These are phyloP conservation scores for Solanum etuberosum DNA, from an alignment of 257 asterid species.

Conservation along the genomic window DNA sequence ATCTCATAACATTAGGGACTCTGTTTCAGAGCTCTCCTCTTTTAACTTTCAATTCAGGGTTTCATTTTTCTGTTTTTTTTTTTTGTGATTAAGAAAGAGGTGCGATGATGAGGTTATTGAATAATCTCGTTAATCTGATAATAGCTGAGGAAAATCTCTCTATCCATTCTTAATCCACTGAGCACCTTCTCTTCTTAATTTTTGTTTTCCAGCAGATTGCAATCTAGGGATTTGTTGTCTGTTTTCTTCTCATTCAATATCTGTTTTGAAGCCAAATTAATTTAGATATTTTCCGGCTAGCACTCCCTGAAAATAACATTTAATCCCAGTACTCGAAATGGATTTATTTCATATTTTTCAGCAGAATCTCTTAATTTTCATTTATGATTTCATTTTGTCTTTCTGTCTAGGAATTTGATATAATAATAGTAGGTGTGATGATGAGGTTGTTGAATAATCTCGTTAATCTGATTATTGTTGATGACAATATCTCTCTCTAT, in stretches of 20 bases:
- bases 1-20: background rate
- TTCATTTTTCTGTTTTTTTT: background rate
- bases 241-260: too few relatives aligned
- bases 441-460: background rate
- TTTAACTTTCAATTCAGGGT: background rate
- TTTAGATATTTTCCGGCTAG: too few relatives aligned
- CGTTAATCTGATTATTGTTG: background rate
- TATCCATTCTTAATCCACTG: constrained; percentile 20
- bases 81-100: background rate
- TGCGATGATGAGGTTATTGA: background rate
- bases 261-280: too few relatives aligned
- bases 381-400: too few relatives aligned
- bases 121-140: background rate
- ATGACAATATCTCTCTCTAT: background rate
- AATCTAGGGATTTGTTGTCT: background rate
- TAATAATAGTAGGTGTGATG: background rate
- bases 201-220: background rate
- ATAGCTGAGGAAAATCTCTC: background rate
- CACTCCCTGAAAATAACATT: too few relatives aligned
- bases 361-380: too few relatives aligned
- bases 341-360: too few relatives aligned
- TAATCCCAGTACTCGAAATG: too few relatives aligned
- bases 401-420: background rate
- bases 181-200: constrained; percentile 9
- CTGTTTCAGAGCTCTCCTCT: background rate